Evolutionary conservation across 495 filamentous ascomycete genomes (phyloP), one percentile per base, ranked within the genome.

Genomic region (Massariosphaeria phaeospora): DNA sequence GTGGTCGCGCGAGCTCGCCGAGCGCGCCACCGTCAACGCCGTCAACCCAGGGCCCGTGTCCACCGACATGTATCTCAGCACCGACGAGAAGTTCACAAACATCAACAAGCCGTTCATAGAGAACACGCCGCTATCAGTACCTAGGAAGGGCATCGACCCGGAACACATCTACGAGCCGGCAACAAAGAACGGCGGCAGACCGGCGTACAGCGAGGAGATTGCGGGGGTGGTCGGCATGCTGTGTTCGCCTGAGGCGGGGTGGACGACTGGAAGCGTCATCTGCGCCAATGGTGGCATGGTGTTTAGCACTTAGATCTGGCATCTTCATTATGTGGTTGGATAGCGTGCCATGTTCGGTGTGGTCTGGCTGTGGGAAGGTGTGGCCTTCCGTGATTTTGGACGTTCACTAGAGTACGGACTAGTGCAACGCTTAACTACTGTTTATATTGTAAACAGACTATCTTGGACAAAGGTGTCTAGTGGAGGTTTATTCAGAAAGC

Each of bases 31-130:
- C 0, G 89, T 95, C 31, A 96, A 95, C 66, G 81, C 84, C 0
- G 75, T 96, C 31, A 96, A 95, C 70, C 91, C 90, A 0, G 90
- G 91, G 0, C 89, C 90, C 0, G 89, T 93, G 0, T 78, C 82
- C 42, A 89, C 87, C 5, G 88, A 91, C 50, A 93, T 86, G 84
- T 84, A 81, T 44, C 69, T 70, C n/a, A 62, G 61, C 13, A 77
- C 77, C 0, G 72, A 74, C n/a, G 12, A 53, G 48, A 71, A 68
- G 15, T 84, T 85, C 62, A 74, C 75, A 70, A 57, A 67, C 17
- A 70, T 74, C 49, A 79, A 82, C 52, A 76, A 76, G 56, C 73
- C 76, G 4, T 69, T 56, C 45, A 81, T 84, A 59, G 77, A 84
- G 72, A 79, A 77, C 53, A 82, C 88, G 49, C 90, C 90, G 23